Conservation (phyloP, 768 basidiomycete genomes). For the Suillus occidentalis region DNA sequence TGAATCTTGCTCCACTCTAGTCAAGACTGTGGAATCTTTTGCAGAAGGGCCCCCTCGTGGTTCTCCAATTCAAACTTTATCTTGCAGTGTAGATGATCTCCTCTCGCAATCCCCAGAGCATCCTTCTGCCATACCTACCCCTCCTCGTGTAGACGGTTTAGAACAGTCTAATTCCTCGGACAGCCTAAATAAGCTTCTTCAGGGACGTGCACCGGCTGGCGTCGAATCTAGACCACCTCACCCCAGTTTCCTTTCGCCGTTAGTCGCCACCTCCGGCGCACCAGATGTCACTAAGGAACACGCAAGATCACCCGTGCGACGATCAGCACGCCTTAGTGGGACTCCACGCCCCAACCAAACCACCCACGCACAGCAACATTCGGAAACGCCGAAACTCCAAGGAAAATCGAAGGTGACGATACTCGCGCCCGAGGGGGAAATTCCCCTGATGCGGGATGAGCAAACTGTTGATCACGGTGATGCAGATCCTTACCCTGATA, state of each 20-base stretch:
- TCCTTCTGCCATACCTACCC: slow-evolving; percentile 1
- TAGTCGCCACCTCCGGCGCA: slow-evolving; percentile 5
- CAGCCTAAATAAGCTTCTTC: not conserved
- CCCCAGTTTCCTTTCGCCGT: slow-evolving; percentile 7
- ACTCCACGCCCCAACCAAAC: slow-evolving; percentile 24
- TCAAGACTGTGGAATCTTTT: slow-evolving; percentile 12
- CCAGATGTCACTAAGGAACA: not conserved
- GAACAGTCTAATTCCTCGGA: slow-evolving; percentile 8
- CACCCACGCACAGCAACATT: slow-evolving; percentile 14
- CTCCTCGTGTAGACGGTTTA: slow-evolving; percentile 6
- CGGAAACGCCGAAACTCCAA: slow-evolving; percentile 20
- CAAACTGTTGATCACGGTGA: not conserved
- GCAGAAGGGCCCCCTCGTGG: slow-evolving; percentile 5
- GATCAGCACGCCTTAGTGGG: slow-evolving; percentile 39
- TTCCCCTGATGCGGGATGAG: not conserved
- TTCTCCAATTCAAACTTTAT: slow-evolving; percentile 14
- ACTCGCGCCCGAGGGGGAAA: slow-evolving; percentile 3
- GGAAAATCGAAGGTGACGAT: slow-evolving; percentile 21
- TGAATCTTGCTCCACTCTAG: slow-evolving; percentile 40
- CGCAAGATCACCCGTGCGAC: slow-evolving; percentile 31
- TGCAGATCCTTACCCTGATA: not conserved
- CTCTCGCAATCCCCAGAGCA: slow-evolving; percentile 22
- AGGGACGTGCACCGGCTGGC: not conserved
- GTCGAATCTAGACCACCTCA: not conserved
- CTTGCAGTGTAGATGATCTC: slow-evolving; percentile 22